Conservation (phyloP, 257 asterid genomes). For the Leonotis leonurus region DNA sequence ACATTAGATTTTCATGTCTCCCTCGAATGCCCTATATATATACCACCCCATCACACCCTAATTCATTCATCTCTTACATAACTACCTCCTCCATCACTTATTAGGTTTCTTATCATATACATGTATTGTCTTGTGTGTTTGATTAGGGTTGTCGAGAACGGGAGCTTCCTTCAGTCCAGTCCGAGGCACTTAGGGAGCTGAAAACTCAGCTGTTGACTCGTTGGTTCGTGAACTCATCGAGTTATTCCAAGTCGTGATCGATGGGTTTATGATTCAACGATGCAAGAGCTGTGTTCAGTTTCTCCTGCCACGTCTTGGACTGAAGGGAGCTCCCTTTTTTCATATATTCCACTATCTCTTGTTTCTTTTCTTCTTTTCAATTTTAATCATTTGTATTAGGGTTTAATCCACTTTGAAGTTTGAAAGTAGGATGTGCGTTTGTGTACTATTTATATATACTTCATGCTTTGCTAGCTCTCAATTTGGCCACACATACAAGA, state of each 20-base stretch:
- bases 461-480: too few relatives aligned
- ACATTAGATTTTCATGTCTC: slow-evolving; percentile 41
- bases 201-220: slow-evolving; percentile 77
- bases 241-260: neutral
- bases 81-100: too few relatives aligned
- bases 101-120: too few relatives aligned
- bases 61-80: too few relatives aligned
- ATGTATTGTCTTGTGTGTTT: neutral
- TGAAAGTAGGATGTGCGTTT: too few relatives aligned
- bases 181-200: slow-evolving; percentile 54
- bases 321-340: slow-evolving; percentile 95
- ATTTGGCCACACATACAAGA: too few relatives aligned
- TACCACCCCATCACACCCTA: too few relatives aligned
- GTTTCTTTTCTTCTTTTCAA: too few relatives aligned
- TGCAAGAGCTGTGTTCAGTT: slow-evolving; percentile 73
- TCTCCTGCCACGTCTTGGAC: slow-evolving; percentile 84
- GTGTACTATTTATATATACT: too few relatives aligned
- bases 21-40: slow-evolving; percentile 7
- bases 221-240: slow-evolving; percentile 57
- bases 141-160: slow-evolving; percentile 19
- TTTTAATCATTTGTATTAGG: too few relatives aligned
- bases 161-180: slow-evolving; percentile 95
- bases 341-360: too few relatives aligned
- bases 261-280: slow-evolving; percentile 61
- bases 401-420: too few relatives aligned